Evolutionary conservation across 345 rosid species (phyloP).

Genomic region (Gossypium thurberi): DNA sequence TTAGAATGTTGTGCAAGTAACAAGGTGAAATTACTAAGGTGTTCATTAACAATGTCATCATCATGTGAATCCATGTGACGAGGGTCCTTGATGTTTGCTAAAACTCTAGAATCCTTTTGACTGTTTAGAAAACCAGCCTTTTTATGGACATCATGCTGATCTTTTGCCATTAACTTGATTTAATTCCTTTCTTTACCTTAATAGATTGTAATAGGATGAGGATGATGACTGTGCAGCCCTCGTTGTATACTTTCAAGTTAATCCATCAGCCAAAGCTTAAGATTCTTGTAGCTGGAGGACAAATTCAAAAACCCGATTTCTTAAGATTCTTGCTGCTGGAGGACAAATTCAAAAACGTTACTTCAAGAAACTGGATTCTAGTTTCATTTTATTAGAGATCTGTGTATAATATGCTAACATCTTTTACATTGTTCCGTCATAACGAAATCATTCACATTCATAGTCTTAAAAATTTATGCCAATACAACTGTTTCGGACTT

Average conservation of each 20-base stretch:
- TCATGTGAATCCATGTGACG: slow-evolving; percentile 66
- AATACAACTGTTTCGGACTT: not conserved
- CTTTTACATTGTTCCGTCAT: not conserved
- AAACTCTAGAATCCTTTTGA: slow-evolving; percentile 22
- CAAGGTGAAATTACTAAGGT: slow-evolving; percentile 12
- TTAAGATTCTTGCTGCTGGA: slow-evolving; percentile 27
- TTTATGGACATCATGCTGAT: slow-evolving; percentile 12
- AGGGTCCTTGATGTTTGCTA: slow-evolving; percentile 45
- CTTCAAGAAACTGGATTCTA: not conserved
- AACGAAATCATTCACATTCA: slow-evolving; percentile 10
- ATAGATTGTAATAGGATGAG: not conserved
- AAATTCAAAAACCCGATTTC: not conserved
- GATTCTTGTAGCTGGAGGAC: slow-evolving; percentile 33
- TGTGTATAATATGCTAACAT: not conserved
- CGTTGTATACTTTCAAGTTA: not conserved
- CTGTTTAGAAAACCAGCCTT: slow-evolving; percentile 17
- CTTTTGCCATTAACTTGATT: slow-evolving; percentile 13
- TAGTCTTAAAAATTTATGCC: not conserved
- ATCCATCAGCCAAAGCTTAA: slow-evolving; percentile 46
- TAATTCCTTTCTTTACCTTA: not conserved
- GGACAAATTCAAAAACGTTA: not conserved
- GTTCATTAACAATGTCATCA: slow-evolving; percentile 26
- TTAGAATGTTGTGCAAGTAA: slow-evolving; percentile 30
- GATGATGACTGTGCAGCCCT: not conserved
- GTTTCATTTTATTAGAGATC: not conserved